Evolutionary conservation across 2,329 filamentous ascomycete species (phyloP).

Genomic region (Pseudogymnoascus sp.): DNA sequence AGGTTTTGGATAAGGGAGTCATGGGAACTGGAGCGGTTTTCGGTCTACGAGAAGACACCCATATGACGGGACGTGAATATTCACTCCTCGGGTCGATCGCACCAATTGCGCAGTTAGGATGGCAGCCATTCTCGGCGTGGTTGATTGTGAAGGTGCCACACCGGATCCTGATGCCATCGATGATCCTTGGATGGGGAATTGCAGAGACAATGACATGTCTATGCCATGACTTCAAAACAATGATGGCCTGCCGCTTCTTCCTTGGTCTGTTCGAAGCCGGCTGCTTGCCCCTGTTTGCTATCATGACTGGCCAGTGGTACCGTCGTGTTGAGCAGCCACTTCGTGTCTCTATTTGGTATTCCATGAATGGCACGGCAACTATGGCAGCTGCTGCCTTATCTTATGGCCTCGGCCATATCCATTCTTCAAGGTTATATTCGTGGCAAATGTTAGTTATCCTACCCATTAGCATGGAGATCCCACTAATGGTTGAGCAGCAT

Average conservation of each 20-base stretch:
- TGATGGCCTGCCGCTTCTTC: conserved; percentile 34
- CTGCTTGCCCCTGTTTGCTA: conserved; percentile 40
- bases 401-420: conserved; percentile 52
- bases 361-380: conserved; percentile 53
- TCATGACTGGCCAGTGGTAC: conserved; percentile 57
- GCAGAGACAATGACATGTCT: conserved; percentile 33
- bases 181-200: conserved; percentile 48
- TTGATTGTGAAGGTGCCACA: conserved; percentile 47
- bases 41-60: conserved; percentile 40
- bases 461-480: conserved; percentile 22
- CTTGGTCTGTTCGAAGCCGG: conserved; percentile 32
- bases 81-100: conserved; percentile 57
- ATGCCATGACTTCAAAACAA: conserved; percentile 29
- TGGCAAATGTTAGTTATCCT: conserved; percentile 33
- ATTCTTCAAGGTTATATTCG: conserved; percentile 35
- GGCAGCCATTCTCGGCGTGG: conserved; percentile 48
- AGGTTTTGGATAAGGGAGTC: conserved; percentile 12
- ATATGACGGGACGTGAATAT: conserved; percentile 41
- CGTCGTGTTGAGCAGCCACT: conserved; percentile 51
- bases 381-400: conserved; percentile 35
- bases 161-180: conserved; percentile 45
- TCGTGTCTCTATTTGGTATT: conserved; percentile 51
- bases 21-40: conserved; percentile 38
- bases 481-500: conserved; percentile 33
- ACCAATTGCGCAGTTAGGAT: conserved; percentile 52